phyloP scores from a whole-genome alignment of 2,329 filamentous ascomycete species.

The Sporothrix protearum region DNA sequence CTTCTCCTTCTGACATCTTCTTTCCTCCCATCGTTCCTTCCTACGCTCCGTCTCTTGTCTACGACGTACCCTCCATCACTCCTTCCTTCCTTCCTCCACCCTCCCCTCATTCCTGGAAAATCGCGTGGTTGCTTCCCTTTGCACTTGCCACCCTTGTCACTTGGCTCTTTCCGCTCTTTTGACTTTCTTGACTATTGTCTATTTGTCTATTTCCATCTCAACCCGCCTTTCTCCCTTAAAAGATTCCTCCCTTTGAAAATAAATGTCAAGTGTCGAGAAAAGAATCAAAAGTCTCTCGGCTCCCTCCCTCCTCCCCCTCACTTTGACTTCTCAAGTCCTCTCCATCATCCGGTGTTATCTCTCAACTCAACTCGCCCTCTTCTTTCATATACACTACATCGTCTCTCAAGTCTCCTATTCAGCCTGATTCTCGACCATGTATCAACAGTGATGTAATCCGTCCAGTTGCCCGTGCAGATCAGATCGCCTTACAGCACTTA shows the following conservation, averaged over 20 bases:
- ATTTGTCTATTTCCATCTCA: neutral
- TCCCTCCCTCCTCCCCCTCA: neutral
- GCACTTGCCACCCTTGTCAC: constrained; percentile 8
- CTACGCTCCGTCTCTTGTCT: neutral
- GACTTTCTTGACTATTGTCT: too few species aligned
- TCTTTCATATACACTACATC: neutral
- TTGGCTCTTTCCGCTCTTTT: neutral
- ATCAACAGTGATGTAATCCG: constrained; percentile 3
- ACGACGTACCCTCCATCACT: neutral
- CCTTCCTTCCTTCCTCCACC: neutral
- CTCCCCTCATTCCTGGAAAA: constrained; percentile 18
- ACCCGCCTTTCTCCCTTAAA: neutral
- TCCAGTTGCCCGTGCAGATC: neutral
- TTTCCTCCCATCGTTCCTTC: neutral
- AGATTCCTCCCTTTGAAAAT: constrained; percentile 12
- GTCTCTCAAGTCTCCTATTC: neutral
- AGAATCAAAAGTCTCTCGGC: neutral
- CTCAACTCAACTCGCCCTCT: neutral
- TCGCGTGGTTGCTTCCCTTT: constrained; percentile 11
- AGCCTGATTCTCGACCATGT: neutral
- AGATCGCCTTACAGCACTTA: neutral
- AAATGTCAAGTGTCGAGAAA: constrained; percentile 4
- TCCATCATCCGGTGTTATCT: neutral
- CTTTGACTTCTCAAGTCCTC: neutral
- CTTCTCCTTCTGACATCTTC: neutral